phyloP scores from a whole-genome alignment of 140 eudicot species.

The Stevia rebaudiana region DNA sequence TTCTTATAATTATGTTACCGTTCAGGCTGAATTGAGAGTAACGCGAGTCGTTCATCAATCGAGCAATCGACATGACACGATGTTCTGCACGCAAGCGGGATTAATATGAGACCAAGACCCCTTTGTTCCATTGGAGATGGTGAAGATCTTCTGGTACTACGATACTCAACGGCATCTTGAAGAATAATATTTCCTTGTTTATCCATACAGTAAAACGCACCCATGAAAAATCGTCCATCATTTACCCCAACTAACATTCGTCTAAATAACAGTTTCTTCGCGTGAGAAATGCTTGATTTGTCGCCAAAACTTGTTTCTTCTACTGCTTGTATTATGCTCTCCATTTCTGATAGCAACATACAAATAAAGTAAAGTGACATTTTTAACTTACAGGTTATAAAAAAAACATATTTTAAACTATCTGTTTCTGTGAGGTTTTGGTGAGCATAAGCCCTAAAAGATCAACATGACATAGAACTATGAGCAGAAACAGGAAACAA shows the following conservation, averaged over 20 bases:
- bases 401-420: neutral
- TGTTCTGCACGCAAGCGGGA: constrained; percentile 65
- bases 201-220: constrained; percentile 74
- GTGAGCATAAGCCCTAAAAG: neutral
- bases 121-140: constrained; percentile 89
- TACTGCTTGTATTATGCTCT: constrained; percentile 19
- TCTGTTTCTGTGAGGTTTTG: neutral
- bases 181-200: constrained; percentile 88
- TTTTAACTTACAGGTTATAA: too few species aligned
- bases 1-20: constrained; percentile 6
- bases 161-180: constrained; percentile 83
- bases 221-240: constrained; percentile 79
- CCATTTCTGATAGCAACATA: constrained; percentile 26
- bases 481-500: neutral
- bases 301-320: constrained; percentile 20
- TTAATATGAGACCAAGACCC: constrained; percentile 74
- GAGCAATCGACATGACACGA: constrained; percentile 90
- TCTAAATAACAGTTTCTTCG: constrained; percentile 51
- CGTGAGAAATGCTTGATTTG: constrained; percentile 33
- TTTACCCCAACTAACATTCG: constrained; percentile 69
- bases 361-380: too few species aligned
- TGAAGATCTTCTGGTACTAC: constrained; percentile 58
- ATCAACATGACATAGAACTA: neutral
- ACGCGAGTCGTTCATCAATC: constrained; percentile 57
- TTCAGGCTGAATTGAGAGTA: constrained; percentile 48